phyloP scores from a whole-genome alignment of 441 rosid species.

The Bocquillonia castaneifolia region DNA sequence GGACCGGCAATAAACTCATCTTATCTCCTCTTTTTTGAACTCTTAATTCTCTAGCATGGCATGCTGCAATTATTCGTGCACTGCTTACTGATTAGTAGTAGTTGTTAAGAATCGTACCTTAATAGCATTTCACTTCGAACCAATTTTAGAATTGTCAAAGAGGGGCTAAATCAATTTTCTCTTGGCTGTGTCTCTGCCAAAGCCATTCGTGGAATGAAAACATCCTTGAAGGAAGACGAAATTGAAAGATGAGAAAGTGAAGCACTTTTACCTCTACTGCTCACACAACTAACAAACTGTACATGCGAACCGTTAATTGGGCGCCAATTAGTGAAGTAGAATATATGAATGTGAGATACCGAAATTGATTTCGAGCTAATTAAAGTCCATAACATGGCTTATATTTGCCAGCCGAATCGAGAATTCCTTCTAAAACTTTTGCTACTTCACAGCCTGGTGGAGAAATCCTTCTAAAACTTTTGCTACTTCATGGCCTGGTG shows the following conservation, averaged over 20 bases:
- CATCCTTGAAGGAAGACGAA: background rate
- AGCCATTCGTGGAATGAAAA: too few relatives aligned
- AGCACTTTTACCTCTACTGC: background rate
- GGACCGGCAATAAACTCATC: background rate
- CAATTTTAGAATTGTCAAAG: too few relatives aligned
- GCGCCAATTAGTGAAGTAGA: background rate
- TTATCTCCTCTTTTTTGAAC: background rate
- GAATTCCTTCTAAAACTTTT: background rate
- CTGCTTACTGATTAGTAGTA: background rate
- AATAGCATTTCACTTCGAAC: background rate
- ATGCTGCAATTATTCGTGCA: background rate
- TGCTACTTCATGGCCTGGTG: background rate
- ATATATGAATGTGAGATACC: background rate
- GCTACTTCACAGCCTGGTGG: background rate
- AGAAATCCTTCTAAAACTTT: slow-evolving; percentile 8
- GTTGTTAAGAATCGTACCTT: background rate
- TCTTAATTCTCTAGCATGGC: background rate
- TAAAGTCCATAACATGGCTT: background rate
- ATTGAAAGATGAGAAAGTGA: background rate
- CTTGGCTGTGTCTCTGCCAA: too few relatives aligned
- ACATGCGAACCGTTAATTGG: background rate
- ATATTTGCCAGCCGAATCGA: background rate
- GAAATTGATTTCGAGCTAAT: background rate
- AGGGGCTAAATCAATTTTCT: too few relatives aligned
- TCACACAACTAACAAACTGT: background rate